phyloP scores from a whole-genome alignment of 192 early-diverging fungal species.

The Gonapodya prolifera region DNA sequence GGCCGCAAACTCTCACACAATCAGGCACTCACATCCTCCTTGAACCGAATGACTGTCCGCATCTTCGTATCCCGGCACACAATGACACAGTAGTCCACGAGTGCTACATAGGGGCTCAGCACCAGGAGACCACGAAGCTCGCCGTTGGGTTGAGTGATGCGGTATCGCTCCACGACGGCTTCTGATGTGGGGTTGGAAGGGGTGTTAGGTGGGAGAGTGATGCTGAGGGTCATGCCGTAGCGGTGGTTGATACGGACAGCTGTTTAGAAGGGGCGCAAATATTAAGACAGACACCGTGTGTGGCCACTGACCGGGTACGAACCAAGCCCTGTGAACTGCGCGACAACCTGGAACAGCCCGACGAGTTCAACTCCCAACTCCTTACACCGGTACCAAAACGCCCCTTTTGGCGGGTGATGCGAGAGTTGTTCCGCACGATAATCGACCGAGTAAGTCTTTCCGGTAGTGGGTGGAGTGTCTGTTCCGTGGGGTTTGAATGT shows the following conservation, averaged over 20 bases:
- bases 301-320: no score
- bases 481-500: not conserved
- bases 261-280: no score
- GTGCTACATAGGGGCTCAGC: constrained; percentile 44
- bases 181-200: not conserved
- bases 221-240: not conserved
- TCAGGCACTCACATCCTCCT: constrained; percentile 40
- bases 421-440: constrained; percentile 52
- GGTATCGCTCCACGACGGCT: constrained; percentile 43
- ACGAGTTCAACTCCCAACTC: constrained; percentile 16
- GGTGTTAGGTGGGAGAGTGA: no score
- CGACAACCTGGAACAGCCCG: constrained; percentile 60
- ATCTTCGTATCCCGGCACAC: constrained; percentile 49
- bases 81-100: constrained; percentile 44
- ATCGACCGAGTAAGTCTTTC: constrained; percentile 19
- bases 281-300: no score
- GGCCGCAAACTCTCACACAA: no score
- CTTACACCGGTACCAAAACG: constrained; percentile 48
- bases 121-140: constrained; percentile 56
- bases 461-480: not conserved
- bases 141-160: constrained; percentile 47
- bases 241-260: not conserved
- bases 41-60: constrained; percentile 51
- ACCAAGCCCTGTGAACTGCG: constrained; percentile 65
- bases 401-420: constrained; percentile 45